Percentiles rank a stretch among this genome's conserved stretches.
Evolutionary conservation across 768 basidiomycete species (phyloP).

Genomic region (Rubroboletus pulcherrimus): DNA sequence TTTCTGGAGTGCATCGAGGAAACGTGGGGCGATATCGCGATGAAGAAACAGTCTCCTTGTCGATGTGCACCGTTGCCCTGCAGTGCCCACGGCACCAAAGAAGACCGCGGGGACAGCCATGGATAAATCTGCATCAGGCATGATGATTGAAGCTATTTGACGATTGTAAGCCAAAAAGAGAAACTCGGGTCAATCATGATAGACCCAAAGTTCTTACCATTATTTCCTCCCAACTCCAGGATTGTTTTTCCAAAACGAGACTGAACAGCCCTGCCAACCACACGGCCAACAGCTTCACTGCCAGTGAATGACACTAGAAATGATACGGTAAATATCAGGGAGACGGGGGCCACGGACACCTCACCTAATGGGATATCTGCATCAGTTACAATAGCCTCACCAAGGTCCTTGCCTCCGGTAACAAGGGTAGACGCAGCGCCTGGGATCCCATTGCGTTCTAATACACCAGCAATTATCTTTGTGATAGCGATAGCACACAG

Average conservation of each 20-base stretch:
- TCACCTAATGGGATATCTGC: conserved; percentile 74
- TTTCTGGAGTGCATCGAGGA: conserved; percentile 69
- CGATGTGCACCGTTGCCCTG: conserved; percentile 79
- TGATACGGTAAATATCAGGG: background rate
- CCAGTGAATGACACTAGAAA: conserved; percentile 89
- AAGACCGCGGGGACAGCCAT: conserved; percentile 89
- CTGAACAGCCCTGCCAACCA: conserved; percentile 85
- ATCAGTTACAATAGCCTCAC: conserved; percentile 74
- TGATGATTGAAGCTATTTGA: conserved; percentile 75
- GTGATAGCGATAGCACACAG: conserved; percentile 90
- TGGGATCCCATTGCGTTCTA: conserved; percentile 79
- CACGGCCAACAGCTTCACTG: conserved; percentile 80
- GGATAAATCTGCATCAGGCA: conserved; percentile 89
- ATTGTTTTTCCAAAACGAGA: conserved; percentile 86
- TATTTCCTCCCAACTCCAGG: conserved; percentile 93
- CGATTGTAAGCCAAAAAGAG: conserved; percentile 13
- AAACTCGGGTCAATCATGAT: conserved; percentile 18
- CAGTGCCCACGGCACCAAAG: conserved; percentile 89
- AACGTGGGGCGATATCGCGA: conserved; percentile 67
- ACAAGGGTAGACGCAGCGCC: conserved; percentile 82
- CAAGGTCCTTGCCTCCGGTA: conserved; percentile 77
- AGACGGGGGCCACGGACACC: conserved; percentile 7
- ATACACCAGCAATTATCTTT: conserved; percentile 73
- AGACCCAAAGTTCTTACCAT: conserved; percentile 51
- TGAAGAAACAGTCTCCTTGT: conserved; percentile 91